Evolutionary conservation across 2,329 filamentous ascomycete genomes (phyloP), one percentile per base, ranked within the genome.

Genomic region (Cadophora sp.): DNA sequence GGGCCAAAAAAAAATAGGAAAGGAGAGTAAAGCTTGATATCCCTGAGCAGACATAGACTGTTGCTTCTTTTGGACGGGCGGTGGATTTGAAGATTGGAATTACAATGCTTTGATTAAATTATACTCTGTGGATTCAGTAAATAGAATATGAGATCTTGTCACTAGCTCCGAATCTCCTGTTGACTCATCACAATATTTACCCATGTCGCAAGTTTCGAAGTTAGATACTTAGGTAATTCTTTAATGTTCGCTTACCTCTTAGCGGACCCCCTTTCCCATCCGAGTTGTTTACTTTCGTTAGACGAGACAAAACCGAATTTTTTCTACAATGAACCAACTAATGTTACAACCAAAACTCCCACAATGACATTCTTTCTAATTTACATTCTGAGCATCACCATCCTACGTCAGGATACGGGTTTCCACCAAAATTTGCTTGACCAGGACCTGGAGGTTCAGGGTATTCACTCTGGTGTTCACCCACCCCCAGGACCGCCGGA

Each of bases 61-160:
- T 43, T 41, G 55, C 27, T 41, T 43, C 13, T 3, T 16, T 24
- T 41, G 33, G 13, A 43, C 3, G 4, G 33, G 33, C 20, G 9
- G 45, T 48, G 45, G 45, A 48, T 22, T 18, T 48, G 20, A 18
- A 48, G 11, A 22, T 48, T 48, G 6, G 16, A 20, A 48, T 22
- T 39, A 13, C 36, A 39, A 30, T 30, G 27, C 11, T 39, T 39
- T 39, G 11, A 39, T 11, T 9, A 39, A 13, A 39, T 1, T 39
- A 39, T 33, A 33, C 50, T 14, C 27, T 6, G 33, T 33, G 5
- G 4, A 6, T 53, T 33, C 13, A 53, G 50, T 30, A 33, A 6
- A 53, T 53, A 53, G 50, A 53, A 53, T 53, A 7, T n/a, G 30
- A 14, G 16, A 33, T 53, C 14, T 53, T 53, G 7, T n/a, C 30